These are phyloP conservation scores for Colletotrichum sp. DNA, from an alignment of 2,329 filamentous ascomycete species.

Conservation along the genomic window DNA sequence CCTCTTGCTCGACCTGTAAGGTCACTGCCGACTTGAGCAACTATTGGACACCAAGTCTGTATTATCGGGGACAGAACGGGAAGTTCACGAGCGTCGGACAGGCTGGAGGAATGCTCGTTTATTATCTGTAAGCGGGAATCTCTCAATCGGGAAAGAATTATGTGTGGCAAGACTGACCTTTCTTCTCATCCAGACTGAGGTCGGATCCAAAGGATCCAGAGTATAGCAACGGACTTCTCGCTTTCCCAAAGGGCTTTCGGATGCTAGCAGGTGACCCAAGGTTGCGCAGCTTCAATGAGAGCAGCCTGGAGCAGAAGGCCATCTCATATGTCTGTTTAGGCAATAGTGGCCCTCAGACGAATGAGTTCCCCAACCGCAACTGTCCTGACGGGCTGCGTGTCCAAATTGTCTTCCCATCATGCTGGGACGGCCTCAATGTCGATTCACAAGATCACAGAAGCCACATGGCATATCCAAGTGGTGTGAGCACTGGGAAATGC, in stretches of 20 bases:
- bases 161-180: not conserved
- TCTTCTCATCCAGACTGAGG: conserved; percentile 37
- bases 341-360: conserved; percentile 47
- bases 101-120: conserved; percentile 49
- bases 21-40: conserved; percentile 67
- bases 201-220: conserved; percentile 39
- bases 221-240: conserved; percentile 53
- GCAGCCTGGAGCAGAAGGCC: conserved; percentile 51
- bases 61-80: conserved; percentile 57
- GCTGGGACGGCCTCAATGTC: conserved; percentile 66
- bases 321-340: conserved; percentile 63
- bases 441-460: conserved; percentile 60
- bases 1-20: conserved; percentile 69
- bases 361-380: conserved; percentile 58
- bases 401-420: conserved; percentile 64
- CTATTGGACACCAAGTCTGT: conserved; percentile 71
- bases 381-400: conserved; percentile 57
- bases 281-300: conserved; percentile 44
- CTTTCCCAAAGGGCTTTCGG: conserved; percentile 67
- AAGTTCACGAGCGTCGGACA: conserved; percentile 50
- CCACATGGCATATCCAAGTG: conserved; percentile 59
- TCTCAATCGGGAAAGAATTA: not conserved
- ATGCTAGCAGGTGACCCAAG: conserved; percentile 68
- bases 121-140: conserved; percentile 52
- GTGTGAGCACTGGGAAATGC: conserved; percentile 52